Conservation (phyloP, 345 rosid species). For the Capsella bursapastoris region DNA sequence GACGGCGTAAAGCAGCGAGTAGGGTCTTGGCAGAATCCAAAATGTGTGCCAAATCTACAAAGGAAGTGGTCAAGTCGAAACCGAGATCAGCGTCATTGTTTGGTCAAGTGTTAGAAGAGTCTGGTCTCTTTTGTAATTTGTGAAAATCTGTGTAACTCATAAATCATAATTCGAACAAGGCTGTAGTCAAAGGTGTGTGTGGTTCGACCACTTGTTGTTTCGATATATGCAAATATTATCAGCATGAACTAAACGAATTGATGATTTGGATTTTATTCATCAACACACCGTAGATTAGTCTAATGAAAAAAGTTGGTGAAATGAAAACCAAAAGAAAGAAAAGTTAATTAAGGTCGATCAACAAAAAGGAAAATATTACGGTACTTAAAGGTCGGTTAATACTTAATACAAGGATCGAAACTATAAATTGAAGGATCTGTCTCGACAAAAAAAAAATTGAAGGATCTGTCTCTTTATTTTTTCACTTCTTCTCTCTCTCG, state of each 20-base stretch:
- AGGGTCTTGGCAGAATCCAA: slow-evolving; percentile 70
- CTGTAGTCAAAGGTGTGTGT: slow-evolving; percentile 49
- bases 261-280: background rate
- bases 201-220: no score
- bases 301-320: background rate
- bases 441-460: background rate
- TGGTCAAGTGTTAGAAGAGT: slow-evolving; percentile 60
- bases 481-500: background rate
- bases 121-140: slow-evolving; percentile 29
- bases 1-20: slow-evolving; percentile 79
- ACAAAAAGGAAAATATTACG: background rate
- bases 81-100: slow-evolving; percentile 46
- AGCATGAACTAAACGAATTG: background rate
- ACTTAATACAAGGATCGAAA: background rate
- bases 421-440: background rate
- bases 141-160: slow-evolving; percentile 14
- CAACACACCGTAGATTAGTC: no score
- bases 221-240: background rate
- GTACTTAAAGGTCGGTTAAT: slow-evolving; percentile 17
- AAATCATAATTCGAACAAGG: background rate
- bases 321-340: background rate
- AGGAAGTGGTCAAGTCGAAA: slow-evolving; percentile 62
- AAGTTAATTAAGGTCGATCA: background rate
- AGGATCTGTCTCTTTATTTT: background rate
- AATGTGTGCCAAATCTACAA: slow-evolving; percentile 51